phyloP scores from a whole-genome alignment of 2,329 filamentous ascomycete species.

The Colletotrichum shisoi region DNA sequence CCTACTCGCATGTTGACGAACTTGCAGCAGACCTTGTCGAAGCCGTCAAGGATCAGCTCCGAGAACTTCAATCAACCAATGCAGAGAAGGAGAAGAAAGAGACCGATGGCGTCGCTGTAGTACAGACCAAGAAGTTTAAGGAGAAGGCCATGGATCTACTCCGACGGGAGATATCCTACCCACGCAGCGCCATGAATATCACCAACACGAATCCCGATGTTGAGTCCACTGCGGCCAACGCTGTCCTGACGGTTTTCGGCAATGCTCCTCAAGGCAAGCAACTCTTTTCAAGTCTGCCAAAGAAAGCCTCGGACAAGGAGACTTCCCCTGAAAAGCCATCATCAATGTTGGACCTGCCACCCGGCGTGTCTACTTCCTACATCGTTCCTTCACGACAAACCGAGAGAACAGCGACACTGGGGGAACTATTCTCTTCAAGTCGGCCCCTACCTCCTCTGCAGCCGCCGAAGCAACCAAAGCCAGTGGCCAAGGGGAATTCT shows the following conservation, averaged over 20 bases:
- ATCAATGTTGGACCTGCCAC: conserved; percentile 62
- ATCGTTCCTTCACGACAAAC: conserved; percentile 56
- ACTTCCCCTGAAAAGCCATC: conserved; percentile 7
- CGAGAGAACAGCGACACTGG: conserved; percentile 70
- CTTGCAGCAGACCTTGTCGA: conserved; percentile 66
- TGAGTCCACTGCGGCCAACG: conserved; percentile 50
- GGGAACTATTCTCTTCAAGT: conserved; percentile 76
- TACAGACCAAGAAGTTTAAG: conserved; percentile 64
- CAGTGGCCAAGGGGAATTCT: conserved; percentile 68
- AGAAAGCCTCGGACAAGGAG: conserved; percentile 66
- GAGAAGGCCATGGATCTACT: conserved; percentile 69
- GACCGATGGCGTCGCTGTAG: conserved; percentile 49
- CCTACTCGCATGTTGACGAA: conserved; percentile 70
- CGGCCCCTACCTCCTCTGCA: conserved; percentile 70
- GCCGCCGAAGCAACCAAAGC: conserved; percentile 75
- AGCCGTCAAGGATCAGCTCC: conserved; percentile 58
- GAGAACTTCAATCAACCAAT: conserved; percentile 53
- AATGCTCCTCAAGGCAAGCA: conserved; percentile 77
- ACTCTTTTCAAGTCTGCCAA: conserved; percentile 82
- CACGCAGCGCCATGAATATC: conserved; percentile 49
- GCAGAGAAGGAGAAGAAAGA: conserved; percentile 44
- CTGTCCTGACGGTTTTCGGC: conserved; percentile 79
- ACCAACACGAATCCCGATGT: conserved; percentile 50
- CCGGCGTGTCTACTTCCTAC: conserved; percentile 74
- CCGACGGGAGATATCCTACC: conserved; percentile 66